Conservation (phyloP, 2,329 filamentous ascomycete species). For the Hypoxylon sp. region DNA sequence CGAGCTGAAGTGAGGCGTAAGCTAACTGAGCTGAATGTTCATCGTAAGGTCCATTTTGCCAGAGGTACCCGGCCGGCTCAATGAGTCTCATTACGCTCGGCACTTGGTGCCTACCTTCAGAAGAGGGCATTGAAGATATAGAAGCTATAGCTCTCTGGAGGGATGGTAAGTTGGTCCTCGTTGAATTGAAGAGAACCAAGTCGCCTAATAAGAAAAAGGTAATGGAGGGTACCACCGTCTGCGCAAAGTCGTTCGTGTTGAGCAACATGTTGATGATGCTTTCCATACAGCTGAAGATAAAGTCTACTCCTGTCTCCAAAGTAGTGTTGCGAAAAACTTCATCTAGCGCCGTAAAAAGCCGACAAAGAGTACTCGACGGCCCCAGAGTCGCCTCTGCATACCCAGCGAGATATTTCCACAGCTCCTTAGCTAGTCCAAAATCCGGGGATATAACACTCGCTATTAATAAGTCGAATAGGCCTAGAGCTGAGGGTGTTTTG, state of each 20-base stretch:
- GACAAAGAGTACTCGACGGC: conserved; percentile 30
- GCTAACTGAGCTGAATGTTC: conserved; percentile 42
- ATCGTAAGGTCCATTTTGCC: conserved; percentile 43
- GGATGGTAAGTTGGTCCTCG: conserved; percentile 37
- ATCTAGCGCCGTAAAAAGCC: conserved; percentile 36
- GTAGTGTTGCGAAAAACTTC: conserved; percentile 41
- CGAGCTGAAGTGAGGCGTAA: conserved; percentile 28
- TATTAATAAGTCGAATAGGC: conserved; percentile 44
- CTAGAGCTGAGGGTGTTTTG: conserved; percentile 41
- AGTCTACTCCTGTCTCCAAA: conserved; percentile 39
- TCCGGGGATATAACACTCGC: conserved; percentile 43
- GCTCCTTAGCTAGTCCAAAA: conserved; percentile 38
- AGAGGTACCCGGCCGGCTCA: conserved; percentile 41
- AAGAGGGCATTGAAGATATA: conserved; percentile 15
- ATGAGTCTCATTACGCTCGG: conserved; percentile 35
- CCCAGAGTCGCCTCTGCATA: conserved; percentile 38
- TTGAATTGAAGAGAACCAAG: conserved; percentile 39
- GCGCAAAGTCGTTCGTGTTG: conserved; percentile 34
- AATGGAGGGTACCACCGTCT: conserved; percentile 40
- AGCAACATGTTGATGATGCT: conserved; percentile 47
- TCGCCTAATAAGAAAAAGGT: conserved; percentile 43
- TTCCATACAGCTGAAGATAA: conserved; percentile 46
- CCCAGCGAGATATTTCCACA: conserved; percentile 45
- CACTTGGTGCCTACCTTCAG: conserved; percentile 8
- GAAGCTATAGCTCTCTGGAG: conserved; percentile 35